Percentiles rank a stretch among this genome's conserved stretches.
Evolutionary conservation across 2,329 filamentous ascomycete genomes (phyloP).

Genomic region (Dendrostoma leiphaemia): DNA sequence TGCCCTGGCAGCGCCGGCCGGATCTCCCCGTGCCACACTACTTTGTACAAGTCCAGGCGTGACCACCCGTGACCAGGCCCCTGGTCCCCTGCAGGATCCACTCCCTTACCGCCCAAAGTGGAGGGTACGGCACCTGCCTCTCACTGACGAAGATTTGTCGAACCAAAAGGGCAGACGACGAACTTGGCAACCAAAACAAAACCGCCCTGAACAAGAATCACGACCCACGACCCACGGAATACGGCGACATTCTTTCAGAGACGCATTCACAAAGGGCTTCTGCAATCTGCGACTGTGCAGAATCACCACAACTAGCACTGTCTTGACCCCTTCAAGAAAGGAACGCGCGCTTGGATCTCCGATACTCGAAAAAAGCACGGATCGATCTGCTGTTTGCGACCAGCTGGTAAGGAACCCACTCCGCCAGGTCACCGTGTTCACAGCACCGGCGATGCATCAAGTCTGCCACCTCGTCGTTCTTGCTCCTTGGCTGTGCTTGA

Average conservation of each 20-base stretch:
- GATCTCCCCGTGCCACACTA: neutral
- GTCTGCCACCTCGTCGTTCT: neutral
- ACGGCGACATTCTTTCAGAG: constrained; percentile 2
- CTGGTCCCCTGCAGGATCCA: constrained; percentile 2
- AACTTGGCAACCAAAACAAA: constrained; percentile 11
- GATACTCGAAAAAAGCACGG: no score
- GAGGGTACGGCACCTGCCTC: neutral
- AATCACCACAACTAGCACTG: neutral
- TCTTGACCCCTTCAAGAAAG: neutral
- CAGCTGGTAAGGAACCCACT: constrained; percentile 12
- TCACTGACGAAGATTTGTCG: constrained; percentile 12
- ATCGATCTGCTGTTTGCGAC: constrained; percentile 9
- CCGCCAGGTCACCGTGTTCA: constrained; percentile 5
- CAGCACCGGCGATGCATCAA: neutral
- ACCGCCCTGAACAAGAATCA: neutral
- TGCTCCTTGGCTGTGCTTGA: neutral
- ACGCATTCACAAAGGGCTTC: constrained; percentile 7
- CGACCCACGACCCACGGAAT: neutral
- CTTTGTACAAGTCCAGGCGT: no score
- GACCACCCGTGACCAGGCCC: neutral
- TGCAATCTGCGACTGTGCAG: neutral
- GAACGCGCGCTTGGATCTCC: neutral
- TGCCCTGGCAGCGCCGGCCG: constrained; percentile 2
- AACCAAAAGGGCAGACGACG: neutral
- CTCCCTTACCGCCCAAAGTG: constrained; percentile 4